These are phyloP conservation scores for Pichia sp. DNA, from an alignment of 1,139 yeast species.

Conservation along the genomic window DNA sequence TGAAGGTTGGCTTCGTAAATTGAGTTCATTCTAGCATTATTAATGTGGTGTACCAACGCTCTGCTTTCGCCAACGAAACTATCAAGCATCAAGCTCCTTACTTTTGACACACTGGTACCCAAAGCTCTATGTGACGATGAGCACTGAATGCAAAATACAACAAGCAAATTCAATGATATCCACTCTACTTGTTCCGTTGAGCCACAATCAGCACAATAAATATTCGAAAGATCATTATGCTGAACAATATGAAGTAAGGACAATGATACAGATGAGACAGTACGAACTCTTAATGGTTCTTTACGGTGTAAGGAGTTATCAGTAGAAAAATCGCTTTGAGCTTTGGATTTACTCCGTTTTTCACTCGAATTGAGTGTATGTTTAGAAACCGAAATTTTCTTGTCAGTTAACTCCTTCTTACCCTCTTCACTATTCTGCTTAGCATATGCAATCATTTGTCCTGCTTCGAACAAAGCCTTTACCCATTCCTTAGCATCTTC, in stretches of 20 bases:
- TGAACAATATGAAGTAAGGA: slow-evolving; percentile 41
- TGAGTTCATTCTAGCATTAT: slow-evolving; percentile 38
- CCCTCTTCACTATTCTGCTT: neutral
- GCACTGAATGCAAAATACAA: slow-evolving; percentile 77
- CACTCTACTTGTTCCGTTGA: slow-evolving; percentile 67
- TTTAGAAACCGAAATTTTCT: neutral
- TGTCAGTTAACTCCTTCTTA: neutral
- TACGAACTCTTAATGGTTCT: slow-evolving; percentile 15
- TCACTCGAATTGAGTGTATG: neutral
- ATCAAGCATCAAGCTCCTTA: slow-evolving; percentile 48
- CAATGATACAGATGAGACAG: slow-evolving; percentile 32
- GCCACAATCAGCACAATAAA: slow-evolving; percentile 77
- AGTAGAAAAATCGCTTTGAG: neutral
- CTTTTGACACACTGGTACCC: slow-evolving; percentile 50
- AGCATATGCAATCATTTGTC: slow-evolving; percentile 28
- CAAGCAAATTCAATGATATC: slow-evolving; percentile 75
- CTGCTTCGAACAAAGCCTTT: slow-evolving; percentile 48
- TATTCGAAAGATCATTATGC: slow-evolving; percentile 51
- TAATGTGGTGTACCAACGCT: slow-evolving; percentile 39
- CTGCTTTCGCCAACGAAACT: slow-evolving; percentile 41
- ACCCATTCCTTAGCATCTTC: slow-evolving; percentile 72
- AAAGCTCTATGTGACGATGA: slow-evolving; percentile 55
- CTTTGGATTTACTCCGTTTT: neutral
- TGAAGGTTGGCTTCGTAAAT: slow-evolving; percentile 36
- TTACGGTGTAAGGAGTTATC: neutral